Evolutionary conservation across 164 flowering plant genomes (phyloP).

Genomic region (Taxillus chinensis): DNA sequence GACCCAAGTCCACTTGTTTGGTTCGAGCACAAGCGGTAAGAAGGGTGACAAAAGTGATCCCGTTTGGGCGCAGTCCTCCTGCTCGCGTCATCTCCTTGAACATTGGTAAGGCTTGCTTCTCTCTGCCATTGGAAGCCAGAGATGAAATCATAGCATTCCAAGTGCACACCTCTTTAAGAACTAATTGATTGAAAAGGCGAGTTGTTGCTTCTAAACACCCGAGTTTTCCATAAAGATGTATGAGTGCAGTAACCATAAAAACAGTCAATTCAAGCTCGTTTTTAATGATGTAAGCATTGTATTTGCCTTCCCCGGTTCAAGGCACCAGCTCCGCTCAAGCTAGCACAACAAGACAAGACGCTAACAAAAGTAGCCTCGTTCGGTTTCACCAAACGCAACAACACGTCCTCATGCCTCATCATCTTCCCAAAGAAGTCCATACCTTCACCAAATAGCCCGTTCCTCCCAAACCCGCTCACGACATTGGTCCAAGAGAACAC

Average conservation of each 20-base stretch:
- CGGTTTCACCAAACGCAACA: slow-evolving; percentile 27
- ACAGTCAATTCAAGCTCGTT: slow-evolving; percentile 27
- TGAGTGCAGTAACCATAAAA: slow-evolving; percentile 49
- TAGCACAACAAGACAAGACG: slow-evolving; percentile 52
- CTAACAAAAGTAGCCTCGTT: slow-evolving; percentile 78
- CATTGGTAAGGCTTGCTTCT: slow-evolving; percentile 40
- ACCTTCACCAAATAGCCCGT: slow-evolving; percentile 33
- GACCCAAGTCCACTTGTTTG: slow-evolving; percentile 38
- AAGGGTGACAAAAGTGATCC: slow-evolving; percentile 53
- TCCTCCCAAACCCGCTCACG: slow-evolving; percentile 50
- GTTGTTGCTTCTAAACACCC: slow-evolving; percentile 35
- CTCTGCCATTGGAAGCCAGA: slow-evolving; percentile 51
- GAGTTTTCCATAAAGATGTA: slow-evolving; percentile 58
- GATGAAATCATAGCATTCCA: slow-evolving; percentile 79
- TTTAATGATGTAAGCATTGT: slow-evolving; percentile 47
- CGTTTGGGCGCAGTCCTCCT: slow-evolving; percentile 36
- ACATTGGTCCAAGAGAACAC: slow-evolving; percentile 75
- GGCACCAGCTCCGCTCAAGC: slow-evolving; percentile 26
- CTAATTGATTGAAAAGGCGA: slow-evolving; percentile 32
- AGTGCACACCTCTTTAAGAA: slow-evolving; percentile 37
- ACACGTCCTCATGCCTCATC: slow-evolving; percentile 34
- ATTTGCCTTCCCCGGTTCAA: slow-evolving; percentile 51
- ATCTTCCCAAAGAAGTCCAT: slow-evolving; percentile 40
- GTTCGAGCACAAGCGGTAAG: slow-evolving; percentile 71
- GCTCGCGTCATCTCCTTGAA: slow-evolving; percentile 40